A percentile compares a stretch with the other conserved stretches of the same genome.
Conservation (phyloP, 495 filamentous ascomycete genomes). For the Penicillium taxi region DNA sequence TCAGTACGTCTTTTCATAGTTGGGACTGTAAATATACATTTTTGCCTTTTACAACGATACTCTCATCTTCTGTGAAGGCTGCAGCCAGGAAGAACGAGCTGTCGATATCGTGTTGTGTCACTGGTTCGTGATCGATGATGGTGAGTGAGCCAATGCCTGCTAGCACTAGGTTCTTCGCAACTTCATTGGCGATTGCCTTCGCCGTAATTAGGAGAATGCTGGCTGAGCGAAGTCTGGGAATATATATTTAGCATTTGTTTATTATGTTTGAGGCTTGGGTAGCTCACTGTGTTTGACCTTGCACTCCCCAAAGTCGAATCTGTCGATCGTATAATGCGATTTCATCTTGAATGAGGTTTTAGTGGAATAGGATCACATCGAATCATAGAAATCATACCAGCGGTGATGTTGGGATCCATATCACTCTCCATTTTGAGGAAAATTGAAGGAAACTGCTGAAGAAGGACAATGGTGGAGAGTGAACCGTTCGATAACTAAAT, state of each 20-base stretch:
- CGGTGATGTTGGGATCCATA: no score
- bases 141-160: conserved; percentile 90
- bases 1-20: conserved; percentile 3
- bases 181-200: conserved; percentile 85
- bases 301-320: conserved; percentile 95
- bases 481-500: background rate
- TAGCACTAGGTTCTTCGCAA: conserved; percentile 95
- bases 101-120: conserved; percentile 75
- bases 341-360: conserved; percentile 54
- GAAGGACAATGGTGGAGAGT: background rate
- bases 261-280: background rate
- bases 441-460: background rate
- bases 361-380: background rate
- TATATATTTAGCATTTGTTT: conserved; percentile 1
- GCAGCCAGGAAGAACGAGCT: conserved; percentile 82
- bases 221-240: conserved; percentile 53
- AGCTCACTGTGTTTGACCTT: conserved; percentile 73
- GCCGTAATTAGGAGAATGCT: conserved; percentile 86
- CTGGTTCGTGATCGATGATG: conserved; percentile 69
- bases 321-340: conserved; percentile 97
- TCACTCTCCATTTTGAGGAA: no score
- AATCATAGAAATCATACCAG: no score
- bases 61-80: conserved; percentile 30
- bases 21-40: conserved; percentile 45
- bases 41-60: conserved; percentile 51